Evolutionary conservation across 2,329 filamentous ascomycete species (phyloP).

Genomic region (Keithomyces neogunnii): DNA sequence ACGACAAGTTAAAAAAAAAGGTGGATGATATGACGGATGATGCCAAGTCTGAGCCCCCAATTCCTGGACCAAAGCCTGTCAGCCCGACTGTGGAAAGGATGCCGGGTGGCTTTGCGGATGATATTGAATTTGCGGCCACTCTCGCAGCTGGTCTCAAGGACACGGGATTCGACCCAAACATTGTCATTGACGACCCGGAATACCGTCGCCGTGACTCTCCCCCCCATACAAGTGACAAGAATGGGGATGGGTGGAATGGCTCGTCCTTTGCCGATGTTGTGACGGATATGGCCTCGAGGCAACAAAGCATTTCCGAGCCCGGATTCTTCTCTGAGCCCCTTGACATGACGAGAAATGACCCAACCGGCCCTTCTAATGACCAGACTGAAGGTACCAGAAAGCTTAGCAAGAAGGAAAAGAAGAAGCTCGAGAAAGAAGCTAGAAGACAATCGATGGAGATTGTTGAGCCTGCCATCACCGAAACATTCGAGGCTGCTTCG

Average conservation of each 20-base stretch:
- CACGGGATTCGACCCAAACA: conserved; percentile 62
- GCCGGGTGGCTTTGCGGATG: conserved; percentile 58
- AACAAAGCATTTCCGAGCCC: conserved; percentile 19
- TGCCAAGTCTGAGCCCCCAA: conserved; percentile 35
- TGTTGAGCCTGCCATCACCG: conserved; percentile 3
- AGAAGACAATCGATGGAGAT: conserved; percentile 7
- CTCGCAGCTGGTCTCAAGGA: conserved; percentile 59
- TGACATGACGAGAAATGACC: conserved; percentile 29
- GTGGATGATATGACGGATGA: conserved; percentile 26
- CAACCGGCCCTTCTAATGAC: conserved; percentile 14
- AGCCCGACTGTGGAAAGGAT: conserved; percentile 41
- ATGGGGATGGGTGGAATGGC: conserved; percentile 33
- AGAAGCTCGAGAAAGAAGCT: conserved; percentile 34
- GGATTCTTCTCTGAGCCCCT: conserved; percentile 42
- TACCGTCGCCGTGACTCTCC: conserved; percentile 58
- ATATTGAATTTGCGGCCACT: conserved; percentile 61
- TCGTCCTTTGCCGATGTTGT: conserved; percentile 41
- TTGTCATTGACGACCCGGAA: conserved; percentile 57
- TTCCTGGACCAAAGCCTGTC: conserved; percentile 49
- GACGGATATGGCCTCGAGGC: conserved; percentile 24
- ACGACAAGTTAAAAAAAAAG: conserved; percentile 12
- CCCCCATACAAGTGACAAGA: conserved; percentile 45
- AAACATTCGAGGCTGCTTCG: conserved; percentile 6
- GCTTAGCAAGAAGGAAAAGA: conserved; percentile 40
- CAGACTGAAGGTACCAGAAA: conserved; percentile 19